These are phyloP conservation scores for Amanita subjunquillea DNA, from an alignment of 768 basidiomycete genomes.

Conservation along the genomic window DNA sequence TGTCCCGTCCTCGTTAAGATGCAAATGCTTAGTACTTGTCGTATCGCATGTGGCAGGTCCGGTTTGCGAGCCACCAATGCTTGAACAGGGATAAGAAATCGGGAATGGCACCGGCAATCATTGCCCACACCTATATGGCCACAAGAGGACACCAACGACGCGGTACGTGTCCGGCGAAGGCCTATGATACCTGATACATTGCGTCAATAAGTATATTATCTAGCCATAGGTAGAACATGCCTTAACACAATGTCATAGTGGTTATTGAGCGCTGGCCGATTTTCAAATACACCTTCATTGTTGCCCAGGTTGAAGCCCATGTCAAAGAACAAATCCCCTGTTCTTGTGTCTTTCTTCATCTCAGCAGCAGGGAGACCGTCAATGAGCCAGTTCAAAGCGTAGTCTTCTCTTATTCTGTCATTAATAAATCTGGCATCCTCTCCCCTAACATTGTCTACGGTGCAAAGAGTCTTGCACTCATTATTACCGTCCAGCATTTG, in stretches of 20 bases:
- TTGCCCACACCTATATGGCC: slow-evolving; percentile 32
- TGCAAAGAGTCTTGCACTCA: slow-evolving; percentile 73
- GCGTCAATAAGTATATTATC: slow-evolving; percentile 2
- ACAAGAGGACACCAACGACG: slow-evolving; percentile 91
- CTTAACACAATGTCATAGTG: slow-evolving; percentile 84
- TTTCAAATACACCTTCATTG: slow-evolving; percentile 45
- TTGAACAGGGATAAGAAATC: slow-evolving; percentile 15
- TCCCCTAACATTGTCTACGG: slow-evolving; percentile 36
- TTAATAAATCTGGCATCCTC: slow-evolving; percentile 87
- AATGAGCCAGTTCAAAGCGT: slow-evolving; percentile 89
- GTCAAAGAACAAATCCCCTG: slow-evolving; percentile 83
- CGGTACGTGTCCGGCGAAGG: slow-evolving; percentile 63
- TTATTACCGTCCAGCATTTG: slow-evolving; percentile 69
- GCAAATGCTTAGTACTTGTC: slow-evolving; percentile 30
- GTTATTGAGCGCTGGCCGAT: slow-evolving; percentile 72
- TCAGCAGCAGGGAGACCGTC: slow-evolving; percentile 93
- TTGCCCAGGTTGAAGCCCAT: slow-evolving; percentile 92
- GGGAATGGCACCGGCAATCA: neutral
- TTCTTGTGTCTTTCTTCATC: slow-evolving; percentile 75
- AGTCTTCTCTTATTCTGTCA: slow-evolving; percentile 83
- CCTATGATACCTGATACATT: slow-evolving; percentile 58
- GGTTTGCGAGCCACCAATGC: slow-evolving; percentile 55
- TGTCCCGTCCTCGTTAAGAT: slow-evolving; percentile 46
- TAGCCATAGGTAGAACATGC: slow-evolving; percentile 23
- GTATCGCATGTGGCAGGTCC: slow-evolving; percentile 41